These are phyloP conservation scores for Epichloe bromicola DNA, from an alignment of 2,329 filamentous ascomycete species.

Conservation along the genomic window DNA sequence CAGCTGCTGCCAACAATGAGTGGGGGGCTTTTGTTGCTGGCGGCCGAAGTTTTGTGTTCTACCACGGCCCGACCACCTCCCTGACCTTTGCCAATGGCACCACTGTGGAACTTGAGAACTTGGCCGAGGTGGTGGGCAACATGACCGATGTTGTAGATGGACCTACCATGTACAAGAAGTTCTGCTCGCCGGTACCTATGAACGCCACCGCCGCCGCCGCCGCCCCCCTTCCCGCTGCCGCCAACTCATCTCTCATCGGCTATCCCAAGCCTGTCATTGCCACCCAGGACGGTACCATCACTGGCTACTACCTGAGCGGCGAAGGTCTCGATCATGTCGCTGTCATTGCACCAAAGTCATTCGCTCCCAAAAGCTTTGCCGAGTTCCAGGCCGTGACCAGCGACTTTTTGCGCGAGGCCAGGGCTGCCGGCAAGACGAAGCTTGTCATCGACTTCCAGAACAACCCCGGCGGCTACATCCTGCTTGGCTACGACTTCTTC, in stretches of 20 bases:
- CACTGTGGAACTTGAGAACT: constrained; percentile 16
- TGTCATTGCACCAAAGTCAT: constrained; percentile 14
- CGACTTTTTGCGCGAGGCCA: constrained; percentile 23
- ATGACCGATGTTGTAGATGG: constrained; percentile 20
- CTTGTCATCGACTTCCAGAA: constrained; percentile 32
- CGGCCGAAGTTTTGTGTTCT: constrained; percentile 16
- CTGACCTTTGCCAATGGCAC: constrained; percentile 26
- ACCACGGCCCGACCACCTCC: constrained; percentile 20
- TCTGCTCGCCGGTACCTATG: constrained; percentile 15
- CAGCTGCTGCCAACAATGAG: constrained; percentile 6
- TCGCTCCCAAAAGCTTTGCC: constrained; percentile 13
- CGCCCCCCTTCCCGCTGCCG: neutral
- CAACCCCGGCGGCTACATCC: constrained; percentile 46
- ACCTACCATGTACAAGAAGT: constrained; percentile 19
- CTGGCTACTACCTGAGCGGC: constrained; percentile 23
- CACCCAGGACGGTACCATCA: constrained; percentile 8
- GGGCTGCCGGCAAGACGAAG: constrained; percentile 40
- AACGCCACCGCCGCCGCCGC: neutral
- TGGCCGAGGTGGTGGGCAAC: constrained; percentile 16
- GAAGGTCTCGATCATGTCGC: constrained; percentile 22
- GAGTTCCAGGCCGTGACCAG: constrained; percentile 23
- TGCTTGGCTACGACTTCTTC: constrained; percentile 51
- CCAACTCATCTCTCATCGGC: constrained; percentile 3
- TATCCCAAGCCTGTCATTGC: constrained; percentile 20
- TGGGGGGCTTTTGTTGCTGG: constrained; percentile 18